Evolutionary conservation across 768 basidiomycete genomes (phyloP), one percentile per base, ranked within the genome.

Genomic region (Mycena galericulata): DNA sequence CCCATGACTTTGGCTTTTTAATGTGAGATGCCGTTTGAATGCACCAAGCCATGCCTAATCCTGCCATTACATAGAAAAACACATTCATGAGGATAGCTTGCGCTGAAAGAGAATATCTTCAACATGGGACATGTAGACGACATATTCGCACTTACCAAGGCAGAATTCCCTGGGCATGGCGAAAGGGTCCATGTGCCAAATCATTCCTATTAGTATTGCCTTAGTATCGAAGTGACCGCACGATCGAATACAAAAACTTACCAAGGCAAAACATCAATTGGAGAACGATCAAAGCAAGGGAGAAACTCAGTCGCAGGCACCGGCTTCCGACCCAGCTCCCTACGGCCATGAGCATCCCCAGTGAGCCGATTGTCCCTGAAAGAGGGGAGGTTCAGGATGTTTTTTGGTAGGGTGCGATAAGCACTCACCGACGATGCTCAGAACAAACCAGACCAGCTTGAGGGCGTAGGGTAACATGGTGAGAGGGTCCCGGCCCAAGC

Each of bases 141-240:
- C 20, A 38, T 1, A n/a, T n/a, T n/a, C 22, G 36, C 27, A 56
- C 66, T 20, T 2, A 67, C 66, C 67, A 17, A 65, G 1, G 20
- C 71, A 72, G 38, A 72, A 72, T 3, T 53, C 32, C 32, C 34
- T 30, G 14, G 71, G 71, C 71, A 72, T 72, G 7, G 15, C 3
- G 32, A 45, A 62, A 9, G 71, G 71, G 24, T 72, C 64, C 71
- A 72, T 72, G 11, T 51, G 49, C 71, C 71, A 72, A 5, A 72
- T 69, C 45, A 72, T 65, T 2, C 70, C 70, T 71, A n/a, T n/a
- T n/a, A n/a, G 34, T n/a, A 29, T 11, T 6, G 29, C 12, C 8
- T 22, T 24, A 36, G 15, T 24, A 18, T 18, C 18, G 7, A 9
- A 54, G 17, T 4, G 12, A 30, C 11, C 12, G 12, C 34, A 38